Base-by-base conservation (phyloP, 169 alveolate species). In the Cryptosporidium viatorum region DNA sequence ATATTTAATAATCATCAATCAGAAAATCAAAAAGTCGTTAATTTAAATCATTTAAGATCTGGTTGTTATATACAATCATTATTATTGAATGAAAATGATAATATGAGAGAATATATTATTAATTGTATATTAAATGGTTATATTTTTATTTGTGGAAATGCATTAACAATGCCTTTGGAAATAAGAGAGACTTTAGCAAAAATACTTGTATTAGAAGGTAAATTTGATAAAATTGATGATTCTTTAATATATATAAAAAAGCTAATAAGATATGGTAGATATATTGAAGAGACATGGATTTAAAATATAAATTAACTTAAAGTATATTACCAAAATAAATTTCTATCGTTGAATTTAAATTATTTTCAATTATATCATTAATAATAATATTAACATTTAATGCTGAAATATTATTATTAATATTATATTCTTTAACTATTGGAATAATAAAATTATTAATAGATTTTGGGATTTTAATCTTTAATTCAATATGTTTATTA, bases 211-310 rank as follows among this genome's bases (percentile, higher is more conserved):
- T 26, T 18, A 29, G n/a, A 26, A 23, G 68, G 68, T n/a, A 48
- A 62, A 8, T 80, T 80, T 65, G 80, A 80, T 29, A 80, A 16
- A 43, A n/a, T 65, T 35, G 80, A 80, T 8, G 89, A 80, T 33
- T 59, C 89, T 21, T 31, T 59, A 45, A 35, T 62, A 31, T 65
- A 80, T 62, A 45, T 80, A 12, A 80, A 52, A 43, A 80, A 62
- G 43, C 12, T 80, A 16, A 80, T 80, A 21, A 80, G 80, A 62
- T 62, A 80, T 62, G 89, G 89, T 18, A 80, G 89, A 48, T 80
- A 80, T 59, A 80, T 80, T 31, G 89, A 80, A 41, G 89, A 80
- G 29, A 80, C 89, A 80, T 80, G 89, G 89, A 41, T 29, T 7
- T 80, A 74, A n/a, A n/a, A 21, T 29, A 18, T 33, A 16, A 23